Base-by-base conservation (phyloP, 768 basidiomycete genomes). In the Kwoniella botswanensis region DNA sequence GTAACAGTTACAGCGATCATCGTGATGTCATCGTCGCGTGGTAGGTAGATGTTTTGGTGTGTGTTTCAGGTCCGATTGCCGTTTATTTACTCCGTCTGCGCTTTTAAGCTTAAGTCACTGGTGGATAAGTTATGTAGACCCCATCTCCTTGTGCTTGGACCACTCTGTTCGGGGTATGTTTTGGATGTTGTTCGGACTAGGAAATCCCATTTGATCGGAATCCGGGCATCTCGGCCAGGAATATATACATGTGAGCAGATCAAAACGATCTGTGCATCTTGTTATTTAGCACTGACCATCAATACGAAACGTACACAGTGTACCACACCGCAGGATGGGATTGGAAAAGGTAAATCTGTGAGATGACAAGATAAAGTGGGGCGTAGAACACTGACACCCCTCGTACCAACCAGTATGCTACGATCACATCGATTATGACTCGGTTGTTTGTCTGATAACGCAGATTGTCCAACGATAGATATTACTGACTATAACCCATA, bases 11-110 rank as follows among this genome's bases (percentile, higher is more conserved):
- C 21, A 22, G 15, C 54, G 54, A 55, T 55, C 54, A 22, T 42
- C n/a, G 43, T 61, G 59, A 61, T 26, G 26, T 61, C 59, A 61
- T 61, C 18, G 54, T 61, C 59, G 42, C 59, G 59, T 61, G 59
- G 59, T 21, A 29, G 12, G 15, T 41, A n/a, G 57, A 59, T 42
- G 18, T 43, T 43, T 50, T 50, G 46, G 13, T 50, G 12, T 61
- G 22, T 61, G 42, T 61, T 61, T 61, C 59, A 43, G n/a, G 59
- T 61, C 35, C 59, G 42, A 61, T 61, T 43, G 43, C 10, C 26
- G 24, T n/a, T 56, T n/a, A n/a, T 9, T 15, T 15, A 12, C 46
- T 50, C 12, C 6, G 46, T 50, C 46, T 15, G 46, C 46, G 46
- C 46, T 15, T 50, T 50, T 50, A 50, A 50, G 46, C 46, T 50